Conservation (phyloP, 2,329 filamentous ascomycete species). For the Fusarium solani-melongenae region DNA sequence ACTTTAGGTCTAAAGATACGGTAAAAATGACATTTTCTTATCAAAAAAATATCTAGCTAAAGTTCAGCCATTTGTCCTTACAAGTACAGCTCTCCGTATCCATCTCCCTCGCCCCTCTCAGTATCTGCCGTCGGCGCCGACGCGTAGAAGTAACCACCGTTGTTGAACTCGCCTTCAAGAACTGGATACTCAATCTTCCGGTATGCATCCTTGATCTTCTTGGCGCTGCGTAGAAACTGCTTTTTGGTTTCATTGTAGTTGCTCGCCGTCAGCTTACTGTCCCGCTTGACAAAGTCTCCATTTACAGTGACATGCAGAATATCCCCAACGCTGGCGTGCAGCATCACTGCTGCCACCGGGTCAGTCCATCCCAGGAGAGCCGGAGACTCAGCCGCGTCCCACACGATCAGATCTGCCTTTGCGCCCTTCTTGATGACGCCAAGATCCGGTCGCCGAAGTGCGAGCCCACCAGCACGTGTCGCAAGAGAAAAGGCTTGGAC, state of each 20-base stretch:
- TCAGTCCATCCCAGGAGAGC: slow-evolving; percentile 65
- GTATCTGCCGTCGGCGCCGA: neutral
- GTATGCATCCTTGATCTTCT: slow-evolving; percentile 45
- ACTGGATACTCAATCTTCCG: slow-evolving; percentile 40
- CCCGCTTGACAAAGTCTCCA: slow-evolving; percentile 51
- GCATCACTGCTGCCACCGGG: slow-evolving; percentile 65
- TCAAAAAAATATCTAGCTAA: neutral
- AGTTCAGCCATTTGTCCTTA: neutral
- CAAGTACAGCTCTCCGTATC: slow-evolving; percentile 11
- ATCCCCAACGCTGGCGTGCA: slow-evolving; percentile 65
- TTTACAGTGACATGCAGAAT: slow-evolving; percentile 62
- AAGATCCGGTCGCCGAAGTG: slow-evolving; percentile 62
- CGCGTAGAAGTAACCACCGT: slow-evolving; percentile 4
- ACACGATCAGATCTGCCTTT: slow-evolving; percentile 66
- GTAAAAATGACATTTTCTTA: neutral
- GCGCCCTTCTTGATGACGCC: slow-evolving; percentile 61
- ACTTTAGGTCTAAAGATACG: neutral
- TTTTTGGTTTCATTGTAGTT: slow-evolving; percentile 45
- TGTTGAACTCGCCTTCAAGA: slow-evolving; percentile 40
- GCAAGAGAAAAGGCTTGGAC: slow-evolving; percentile 66
- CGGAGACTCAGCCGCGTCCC: slow-evolving; percentile 59
- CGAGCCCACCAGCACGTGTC: slow-evolving; percentile 63
- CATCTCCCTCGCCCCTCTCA: neutral
- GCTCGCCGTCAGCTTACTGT: slow-evolving; percentile 50
- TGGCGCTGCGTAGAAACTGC: slow-evolving; percentile 49